Evolutionary conservation across 2,329 filamentous ascomycete species (phyloP).

Genomic region (Sphaceloma murrayae): DNA sequence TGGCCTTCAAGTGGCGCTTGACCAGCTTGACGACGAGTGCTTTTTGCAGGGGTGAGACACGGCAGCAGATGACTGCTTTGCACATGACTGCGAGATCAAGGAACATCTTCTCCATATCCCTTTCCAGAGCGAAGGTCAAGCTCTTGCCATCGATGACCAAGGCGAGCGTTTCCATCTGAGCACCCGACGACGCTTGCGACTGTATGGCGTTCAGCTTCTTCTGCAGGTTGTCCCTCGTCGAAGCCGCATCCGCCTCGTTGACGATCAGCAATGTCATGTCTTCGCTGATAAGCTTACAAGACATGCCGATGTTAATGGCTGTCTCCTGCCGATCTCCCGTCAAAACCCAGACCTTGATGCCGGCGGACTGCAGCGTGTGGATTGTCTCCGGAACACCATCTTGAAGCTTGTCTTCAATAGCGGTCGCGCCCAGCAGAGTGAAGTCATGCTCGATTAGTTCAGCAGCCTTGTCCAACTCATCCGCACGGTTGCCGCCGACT

Average conservation of each 20-base stretch:
- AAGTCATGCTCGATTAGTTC: constrained; percentile 93
- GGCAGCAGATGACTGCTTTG: constrained; percentile 96
- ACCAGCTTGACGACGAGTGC: constrained; percentile 96
- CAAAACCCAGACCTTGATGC: constrained; percentile 97
- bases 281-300: constrained; percentile 94
- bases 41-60: constrained; percentile 94
- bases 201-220: constrained; percentile 90
- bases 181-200: constrained; percentile 65
- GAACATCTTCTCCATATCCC: constrained; percentile 86
- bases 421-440: constrained; percentile 83
- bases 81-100: constrained; percentile 88
- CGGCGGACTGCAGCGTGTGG: constrained; percentile 88
- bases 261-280: constrained; percentile 97
- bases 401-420: constrained; percentile 93
- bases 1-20: constrained; percentile 84
- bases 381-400: constrained; percentile 98
- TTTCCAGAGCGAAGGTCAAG: constrained; percentile 83
- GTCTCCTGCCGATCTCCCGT: constrained; percentile 97
- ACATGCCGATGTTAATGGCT: constrained; percentile 99
- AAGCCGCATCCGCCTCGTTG: constrained; percentile 74
- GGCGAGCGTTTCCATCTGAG: constrained; percentile 78
- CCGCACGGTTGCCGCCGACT: constrained; percentile 80
- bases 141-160: constrained; percentile 95
- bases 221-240: constrained; percentile 76
- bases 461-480: constrained; percentile 93